Evolutionary conservation across 2,329 filamentous ascomycete genomes (phyloP).

Genomic region (Pseudocercospora cruenta): DNA sequence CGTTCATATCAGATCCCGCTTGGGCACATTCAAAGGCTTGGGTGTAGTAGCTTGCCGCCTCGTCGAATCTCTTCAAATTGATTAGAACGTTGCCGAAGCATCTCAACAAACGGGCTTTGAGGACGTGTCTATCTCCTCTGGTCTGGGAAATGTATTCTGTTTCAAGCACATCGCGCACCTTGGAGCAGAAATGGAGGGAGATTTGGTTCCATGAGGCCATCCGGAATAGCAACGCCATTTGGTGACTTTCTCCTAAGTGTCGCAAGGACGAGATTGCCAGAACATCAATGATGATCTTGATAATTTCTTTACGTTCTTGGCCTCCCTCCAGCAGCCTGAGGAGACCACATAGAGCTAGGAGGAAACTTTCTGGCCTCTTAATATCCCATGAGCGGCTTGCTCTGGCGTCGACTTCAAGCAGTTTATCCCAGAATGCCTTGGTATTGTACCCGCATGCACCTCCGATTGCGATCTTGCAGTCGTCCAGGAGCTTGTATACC

Average conservation of each 20-base stretch:
- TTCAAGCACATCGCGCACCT: background rate
- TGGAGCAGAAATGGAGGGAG: background rate
- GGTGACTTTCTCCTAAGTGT: background rate
- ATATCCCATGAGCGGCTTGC: background rate
- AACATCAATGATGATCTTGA: background rate
- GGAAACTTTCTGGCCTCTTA: background rate
- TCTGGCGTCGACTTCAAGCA: background rate
- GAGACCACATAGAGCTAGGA: background rate
- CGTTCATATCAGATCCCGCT: background rate
- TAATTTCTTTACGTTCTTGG: background rate
- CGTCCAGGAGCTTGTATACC: background rate
- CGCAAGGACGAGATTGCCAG: background rate
- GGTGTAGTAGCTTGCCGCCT: background rate
- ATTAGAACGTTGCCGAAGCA: background rate
- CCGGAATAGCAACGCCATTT: background rate
- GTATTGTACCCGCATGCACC: background rate
- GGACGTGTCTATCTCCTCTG: background rate
- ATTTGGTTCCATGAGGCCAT: background rate
- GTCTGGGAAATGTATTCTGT: background rate
- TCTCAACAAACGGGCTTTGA: background rate
- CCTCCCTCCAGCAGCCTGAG: background rate
- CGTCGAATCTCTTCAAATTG: background rate
- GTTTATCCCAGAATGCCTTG: background rate
- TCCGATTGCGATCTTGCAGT: background rate
- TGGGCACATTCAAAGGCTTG: background rate